Evolutionary conservation across 108 stramenopile species (phyloP), one percentile per base, ranked within the genome.

Genomic region (Nitzschia sp.): DNA sequence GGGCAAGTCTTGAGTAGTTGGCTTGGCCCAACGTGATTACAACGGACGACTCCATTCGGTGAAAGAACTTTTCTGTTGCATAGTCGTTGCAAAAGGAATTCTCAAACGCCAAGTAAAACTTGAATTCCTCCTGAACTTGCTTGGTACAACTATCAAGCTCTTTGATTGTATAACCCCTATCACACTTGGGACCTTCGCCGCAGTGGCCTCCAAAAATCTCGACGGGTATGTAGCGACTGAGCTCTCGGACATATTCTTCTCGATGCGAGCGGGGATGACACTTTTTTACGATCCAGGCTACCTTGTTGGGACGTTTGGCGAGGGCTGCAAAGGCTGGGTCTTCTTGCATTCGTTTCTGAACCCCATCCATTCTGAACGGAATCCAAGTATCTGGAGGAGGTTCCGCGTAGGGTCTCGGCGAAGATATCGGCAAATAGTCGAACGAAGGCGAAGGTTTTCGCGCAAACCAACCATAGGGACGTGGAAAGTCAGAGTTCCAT

Each of bases 31-130:
- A 12, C 0, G 59, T 58, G 20, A 75, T 21, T 8, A 62, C 52
- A 12, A 62, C 25, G 0, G 52, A 44, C 19, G 62, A 25, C 19
- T 69, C 29, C 67, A 75, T 69, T 6, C 67, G 74, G 2, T 34
- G 39, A 69, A 75, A 75, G 60, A 75, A 75, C 41, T 75, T 75
- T 63, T 75, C 74, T 15, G 74, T 75, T 15, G 63, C 74, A 48
- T 75, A 75, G 44, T 75, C 74, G 11, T 63, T 52, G 41, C 67
- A 68, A 41, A 75, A 69, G 41, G 44, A 22, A 57, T 75, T 75
- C 53, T 75, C 74, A 56, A 75, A 69, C 11, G 65, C 38, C 42
- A 75, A 41, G 43, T 75, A 75, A 22, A 75, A 75, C 24, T 75
- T 75, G 67, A 62, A 75, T 26, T 75, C 44, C 39, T 46, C 41